These are phyloP conservation scores for Zygnema circumcarinatum DNA, from an alignment of 139 green algal genomes.

Conservation along the genomic window DNA sequence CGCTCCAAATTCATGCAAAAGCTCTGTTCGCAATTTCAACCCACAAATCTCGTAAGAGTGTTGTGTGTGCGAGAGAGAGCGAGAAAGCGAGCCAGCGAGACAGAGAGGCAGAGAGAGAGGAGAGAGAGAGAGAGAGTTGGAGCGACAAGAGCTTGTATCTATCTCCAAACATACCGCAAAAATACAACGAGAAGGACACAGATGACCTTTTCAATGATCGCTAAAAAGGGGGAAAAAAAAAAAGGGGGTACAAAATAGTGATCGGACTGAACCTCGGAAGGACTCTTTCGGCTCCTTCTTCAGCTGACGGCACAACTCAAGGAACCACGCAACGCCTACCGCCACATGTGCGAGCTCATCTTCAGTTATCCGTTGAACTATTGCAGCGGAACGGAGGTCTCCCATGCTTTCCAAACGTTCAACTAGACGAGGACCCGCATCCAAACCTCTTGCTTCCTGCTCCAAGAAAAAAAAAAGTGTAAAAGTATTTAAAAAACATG, in stretches of 20 bases:
- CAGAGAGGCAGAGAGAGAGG: too few species aligned
- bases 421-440: conserved; percentile 57
- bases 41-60: too few species aligned
- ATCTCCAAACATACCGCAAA: too few species aligned
- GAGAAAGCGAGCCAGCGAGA: too few species aligned
- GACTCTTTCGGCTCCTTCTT: conserved; percentile 16
- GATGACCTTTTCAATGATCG: too few species aligned
- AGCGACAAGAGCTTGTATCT: too few species aligned
- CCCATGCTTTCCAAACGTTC: conserved; percentile 47
- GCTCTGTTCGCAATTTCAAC: too few species aligned
- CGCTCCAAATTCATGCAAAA: conserved; percentile 12
- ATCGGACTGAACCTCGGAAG: conserved; percentile 18
- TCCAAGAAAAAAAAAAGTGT: too few species aligned
- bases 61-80: too few species aligned
- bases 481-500: too few species aligned
- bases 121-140: too few species aligned
- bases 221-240: neutral
- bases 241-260: neutral
- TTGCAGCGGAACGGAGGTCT: conserved; percentile 46
- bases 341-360: conserved; percentile 64
- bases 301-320: conserved; percentile 33
- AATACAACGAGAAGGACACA: too few species aligned
- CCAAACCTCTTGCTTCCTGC: conserved; percentile 59
- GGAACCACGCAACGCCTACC: conserved; percentile 63
- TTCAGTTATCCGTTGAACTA: conserved; percentile 56